Percentiles rank a stretch among this genome's conserved stretches.
Evolutionary conservation across 176 grass and related monocot species (phyloP).

Genomic region (bread wheat (Triticum aestivum)): DNA sequence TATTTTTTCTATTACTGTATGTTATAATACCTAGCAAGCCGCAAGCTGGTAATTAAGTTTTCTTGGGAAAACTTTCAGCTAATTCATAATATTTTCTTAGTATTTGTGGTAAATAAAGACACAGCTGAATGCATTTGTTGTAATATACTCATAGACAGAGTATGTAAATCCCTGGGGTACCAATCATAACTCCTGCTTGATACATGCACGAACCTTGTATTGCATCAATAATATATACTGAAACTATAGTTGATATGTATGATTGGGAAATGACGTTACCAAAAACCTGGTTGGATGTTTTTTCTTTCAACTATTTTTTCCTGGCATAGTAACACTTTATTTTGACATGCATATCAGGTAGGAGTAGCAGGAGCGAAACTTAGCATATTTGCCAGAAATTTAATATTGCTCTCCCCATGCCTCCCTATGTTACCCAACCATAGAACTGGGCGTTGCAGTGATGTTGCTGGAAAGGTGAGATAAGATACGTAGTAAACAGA

Average conservation of each 20-base stretch:
- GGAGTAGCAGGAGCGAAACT: conserved; percentile 61
- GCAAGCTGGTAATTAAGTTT: no score
- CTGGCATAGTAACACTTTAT: background rate
- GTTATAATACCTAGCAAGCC: no score
- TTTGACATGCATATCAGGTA: conserved; percentile 33
- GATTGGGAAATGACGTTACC: background rate
- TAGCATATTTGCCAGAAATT: conserved; percentile 51
- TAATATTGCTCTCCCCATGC: conserved; percentile 59
- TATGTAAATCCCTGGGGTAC: no score
- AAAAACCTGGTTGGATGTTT: background rate
- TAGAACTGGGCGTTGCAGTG: background rate
- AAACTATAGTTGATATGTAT: background rate
- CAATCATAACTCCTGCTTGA: no score
- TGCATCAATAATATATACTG: background rate
- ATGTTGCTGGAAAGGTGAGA: conserved; percentile 36
- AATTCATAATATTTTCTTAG: no score
- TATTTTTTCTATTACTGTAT: no score
- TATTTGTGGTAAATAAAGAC: no score
- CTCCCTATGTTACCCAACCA: conserved; percentile 45
- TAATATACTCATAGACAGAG: background rate
- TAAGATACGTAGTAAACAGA: background rate
- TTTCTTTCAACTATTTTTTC: background rate
- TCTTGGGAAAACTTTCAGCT: no score
- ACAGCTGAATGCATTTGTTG: no score
- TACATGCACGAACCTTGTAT: background rate